Base-by-base conservation (phyloP, 306 rosid genomes). In the Gleditsia sinensis region DNA sequence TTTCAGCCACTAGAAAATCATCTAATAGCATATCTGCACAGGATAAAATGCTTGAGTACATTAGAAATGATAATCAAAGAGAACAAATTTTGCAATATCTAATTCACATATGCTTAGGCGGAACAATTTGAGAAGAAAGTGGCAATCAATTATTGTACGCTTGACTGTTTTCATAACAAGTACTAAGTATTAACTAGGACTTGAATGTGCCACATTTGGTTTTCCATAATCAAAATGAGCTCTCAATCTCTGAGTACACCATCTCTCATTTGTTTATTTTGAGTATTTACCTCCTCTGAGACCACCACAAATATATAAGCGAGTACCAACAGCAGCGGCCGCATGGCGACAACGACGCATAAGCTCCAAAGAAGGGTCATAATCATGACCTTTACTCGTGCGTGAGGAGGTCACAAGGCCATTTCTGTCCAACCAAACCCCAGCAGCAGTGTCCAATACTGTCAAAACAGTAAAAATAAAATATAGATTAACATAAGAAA, bases 401-500 rank as follows among this genome's bases (percentile, higher is more conserved):
- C 97, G 96, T 70, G 97, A 86, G 21, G 98, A 83, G 80, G 99
- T 86, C 79, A 95, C 98, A 49, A 95, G 83, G 59, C 99, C 99
- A 67, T 78, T 90, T 82, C 98, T 86, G 78, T 95, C 99, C 65
- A 95, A 83, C 99, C 99, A 95, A 77, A 89, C 98, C 80, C 99
- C 99, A 74, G 99, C 99, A 9, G 99, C 99, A 77, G 99, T 95
- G 86, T 95, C 99, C 94, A 95, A 84, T 57, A 95, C 99, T 94
- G 71, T 71, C 73, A 72, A 84, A 75, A 76, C 19, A 66, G 21
- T 19, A 48, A 77, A 71, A 28, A 24, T 6, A 60, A 71, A 64
- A 53, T 34, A 28, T 5, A 46, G 21, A 60, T 63, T 20, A 64
- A 46, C 17, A 24, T 27, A 45, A 21, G 36, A 55, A 70, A 42